These are phyloP conservation scores for Cupressus sempervirens DNA, from an alignment of 75 land plant species.

Conservation along the genomic window DNA sequence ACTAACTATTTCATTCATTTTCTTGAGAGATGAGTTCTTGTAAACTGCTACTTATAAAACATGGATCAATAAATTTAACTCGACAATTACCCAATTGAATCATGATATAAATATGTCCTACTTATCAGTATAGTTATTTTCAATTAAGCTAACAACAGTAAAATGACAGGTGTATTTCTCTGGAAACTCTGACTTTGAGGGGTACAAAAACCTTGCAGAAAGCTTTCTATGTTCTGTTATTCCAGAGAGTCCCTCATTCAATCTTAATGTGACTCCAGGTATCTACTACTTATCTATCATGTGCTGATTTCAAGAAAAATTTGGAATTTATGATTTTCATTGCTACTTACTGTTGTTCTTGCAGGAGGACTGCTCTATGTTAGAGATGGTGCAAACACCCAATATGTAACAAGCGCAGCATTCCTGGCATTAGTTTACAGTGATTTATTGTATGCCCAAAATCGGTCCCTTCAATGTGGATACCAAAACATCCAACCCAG, in stretches of 20 bases:
- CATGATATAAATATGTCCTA: too few relatives aligned
- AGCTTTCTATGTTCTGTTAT: conserved; percentile 63
- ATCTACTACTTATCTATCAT: neutral
- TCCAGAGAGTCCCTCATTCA: conserved; percentile 57
- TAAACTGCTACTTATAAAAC: too few relatives aligned
- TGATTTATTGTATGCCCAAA: conserved; percentile 35
- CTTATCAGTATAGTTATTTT: neutral
- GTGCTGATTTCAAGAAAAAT: too few relatives aligned
- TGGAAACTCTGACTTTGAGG: conserved; percentile 39
- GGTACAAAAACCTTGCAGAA: conserved; percentile 63
- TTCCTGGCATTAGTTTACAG: conserved; percentile 48
- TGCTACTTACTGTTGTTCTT: neutral
- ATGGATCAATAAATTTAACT: too few relatives aligned
- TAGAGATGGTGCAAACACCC: conserved; percentile 88
- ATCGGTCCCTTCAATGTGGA: conserved; percentile 38
- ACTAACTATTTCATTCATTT: too few relatives aligned
- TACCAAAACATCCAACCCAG: conserved; percentile 18
- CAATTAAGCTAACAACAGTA: neutral
- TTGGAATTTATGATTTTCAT: too few relatives aligned
- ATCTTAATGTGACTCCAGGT: conserved; percentile 67
- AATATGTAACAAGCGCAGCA: conserved; percentile 67
- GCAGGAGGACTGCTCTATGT: conserved; percentile 73
- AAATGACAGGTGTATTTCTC: conserved; percentile 47
- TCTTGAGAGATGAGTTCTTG: too few relatives aligned
- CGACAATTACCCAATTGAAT: too few relatives aligned